Base-by-base conservation (phyloP, 139 green algal species). In the Micractinium conductrix region DNA sequence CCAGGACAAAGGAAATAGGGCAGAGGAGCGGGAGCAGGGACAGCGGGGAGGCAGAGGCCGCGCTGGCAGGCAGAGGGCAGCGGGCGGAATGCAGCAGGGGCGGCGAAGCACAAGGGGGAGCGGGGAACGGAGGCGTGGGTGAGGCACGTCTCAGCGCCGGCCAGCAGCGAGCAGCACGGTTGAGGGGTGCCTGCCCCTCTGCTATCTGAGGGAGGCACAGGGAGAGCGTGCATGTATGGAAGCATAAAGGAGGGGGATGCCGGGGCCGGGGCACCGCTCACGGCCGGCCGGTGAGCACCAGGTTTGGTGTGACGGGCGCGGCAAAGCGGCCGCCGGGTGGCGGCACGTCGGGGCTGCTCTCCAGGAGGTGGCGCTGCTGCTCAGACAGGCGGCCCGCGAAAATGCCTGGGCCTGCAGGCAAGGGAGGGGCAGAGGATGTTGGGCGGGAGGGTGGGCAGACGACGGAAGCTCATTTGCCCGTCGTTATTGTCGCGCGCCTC, bases 351-450 rank as follows among this genome's bases (percentile, higher is more conserved):
- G 80, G 70, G 68, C 84, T 87, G 45, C 26, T 44, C 44, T 44
- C 43, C 84, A 95, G 55, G 7, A 87, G 74, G 9, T 21, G 65
- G 55, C 74, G 72, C 87, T 95, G 92, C 42, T 85, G 84, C 12
- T 91, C 80, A 10, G 83, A 90, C 38, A 96, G 86, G 7, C 93
- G 74, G 8, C 91, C 93, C 30, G 88, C 89, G 79, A 89, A 91
- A n/a, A 93, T 92, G 79, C 84, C 79, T 33, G 90, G 88, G 40
- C 70, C 71, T 85, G 76, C 35, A 63, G 72, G 30, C 2, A 58
- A 16, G 37, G 9, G 22, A 10, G 73, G 53, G 26, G 21, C 21
- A 71, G 73, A 1, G 37, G 84, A 63, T 42, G 74, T 30, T 33
- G 44, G n/a, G 50, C 7, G 22, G 3, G 38, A 43, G 65, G 33